Evolutionary conservation across 148 eudicot species (phyloP), one percentile per base, ranked within the genome.

Genomic region (Polygonum maritimum): DNA sequence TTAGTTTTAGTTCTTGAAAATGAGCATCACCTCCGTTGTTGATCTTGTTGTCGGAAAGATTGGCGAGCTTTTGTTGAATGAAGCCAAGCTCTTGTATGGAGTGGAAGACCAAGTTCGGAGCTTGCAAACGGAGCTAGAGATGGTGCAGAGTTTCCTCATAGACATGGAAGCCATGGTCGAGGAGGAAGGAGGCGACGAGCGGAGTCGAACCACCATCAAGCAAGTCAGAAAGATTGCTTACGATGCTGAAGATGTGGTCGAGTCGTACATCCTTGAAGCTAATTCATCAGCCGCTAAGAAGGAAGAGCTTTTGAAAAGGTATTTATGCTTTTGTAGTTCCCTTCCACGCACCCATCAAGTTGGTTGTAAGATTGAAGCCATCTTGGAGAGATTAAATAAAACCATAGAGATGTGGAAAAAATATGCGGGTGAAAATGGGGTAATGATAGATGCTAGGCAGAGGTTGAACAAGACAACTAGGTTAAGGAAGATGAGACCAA

Each of bases 221-320:
- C 12, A 21, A 3, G 7, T 57, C 33, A 65, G 71, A 13, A 69
- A 51, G 38, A 60, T 82, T 4, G 65, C 81, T 55, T 79, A 79
- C 49, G 73, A 65, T 19, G 75, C 76, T 19, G 85, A 82, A 52
- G 85, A 82, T 48, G 58, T 74, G 33, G 52, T 82, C 6, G 85
- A 82, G 54, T 26, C 45, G 3, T 47, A 62, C 44, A 35, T 79
- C 21, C 48, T 75, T 9, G 21, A 35, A 74, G 36, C 65, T 35
- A 3, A 4, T n/a, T 51, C n/a, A 3, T 18, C 58, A 7, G 14
- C 57, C 0, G 36, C 5, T 21, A 52, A 74, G 55, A 57, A 2
- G 15, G 70, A 57, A 16, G 44, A 12, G 31, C 2, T 75, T 35
- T 26, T 38, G 35, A 75, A 41, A 65, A 55, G 51, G 36, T 75